Base-by-base conservation (phyloP, 208 protist species). In the Leishmania arabica region DNA sequence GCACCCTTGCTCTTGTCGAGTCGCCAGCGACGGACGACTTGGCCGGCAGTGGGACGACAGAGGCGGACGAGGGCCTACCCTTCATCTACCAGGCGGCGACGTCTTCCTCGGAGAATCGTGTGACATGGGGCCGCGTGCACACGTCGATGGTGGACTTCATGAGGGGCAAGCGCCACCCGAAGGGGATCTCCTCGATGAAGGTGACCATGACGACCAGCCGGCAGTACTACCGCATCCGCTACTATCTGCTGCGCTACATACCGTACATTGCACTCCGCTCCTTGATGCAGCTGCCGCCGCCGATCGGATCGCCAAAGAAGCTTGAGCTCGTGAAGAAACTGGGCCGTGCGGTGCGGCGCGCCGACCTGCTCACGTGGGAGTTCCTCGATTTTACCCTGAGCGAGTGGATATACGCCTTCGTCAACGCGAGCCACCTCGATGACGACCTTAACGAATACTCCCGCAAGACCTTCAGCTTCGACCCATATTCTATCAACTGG, bases 401-500 rank as follows among this genome's bases (percentile, higher is more conserved):
- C 60, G 88, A 94, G 82, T 96, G 93, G 93, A 51, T 91, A 13
- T 96, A 89, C 85, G 75, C 80, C 58, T 77, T 40, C 51, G 81
- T 71, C 58, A 92, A 94, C 81, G 83, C 86, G 8, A 74, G 76
- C 1, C 42, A 68, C 11, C 88, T 96, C 37, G 89, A 95, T 74
- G 87, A 92, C 9, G 84, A 79, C 11, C 87, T 96, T n/a, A 83
- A 87, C 66, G 78, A 88, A 69, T 64, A 77, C 54, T 87, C 83
- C 74, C 80, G 82, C 21, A 64, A 82, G 34, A 77, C 83, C 53
- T 96, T 93, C 70, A 70, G 37, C 37, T 94, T 88, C 78, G 93
- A 96, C 80, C 84, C 90, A 8, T 88, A 90, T 82, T 75, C 83
- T 64, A 93, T 96, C 66, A 89, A 93, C 78, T 96, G 93, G 93